Percentiles rank a stretch among this genome's conserved stretches.
These are phyloP conservation scores for Sporobolomyces roseus DNA, from an alignment of 768 basidiomycete species.

Conservation along the genomic window DNA sequence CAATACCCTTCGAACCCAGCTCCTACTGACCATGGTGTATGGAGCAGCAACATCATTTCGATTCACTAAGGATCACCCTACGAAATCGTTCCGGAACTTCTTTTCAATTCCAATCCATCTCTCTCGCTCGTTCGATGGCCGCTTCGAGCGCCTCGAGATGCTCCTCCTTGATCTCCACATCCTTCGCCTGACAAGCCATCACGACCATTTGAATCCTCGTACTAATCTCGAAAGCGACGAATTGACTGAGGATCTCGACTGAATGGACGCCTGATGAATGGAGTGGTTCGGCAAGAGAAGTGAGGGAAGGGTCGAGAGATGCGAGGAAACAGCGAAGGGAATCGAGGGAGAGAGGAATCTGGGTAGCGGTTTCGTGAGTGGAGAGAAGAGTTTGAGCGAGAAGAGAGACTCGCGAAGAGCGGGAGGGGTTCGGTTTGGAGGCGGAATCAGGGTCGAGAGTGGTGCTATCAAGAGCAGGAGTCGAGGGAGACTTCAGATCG, in stretches of 20 bases:
- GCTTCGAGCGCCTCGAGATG: neutral
- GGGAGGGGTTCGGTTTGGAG: too few relatives aligned
- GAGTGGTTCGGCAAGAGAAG: neutral
- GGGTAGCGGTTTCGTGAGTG: neutral
- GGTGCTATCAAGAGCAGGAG: too few relatives aligned
- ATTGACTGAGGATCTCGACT: neutral
- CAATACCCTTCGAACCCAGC: too few relatives aligned
- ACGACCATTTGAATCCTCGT: neutral
- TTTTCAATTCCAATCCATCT: too few relatives aligned
- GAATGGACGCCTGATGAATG: neutral
- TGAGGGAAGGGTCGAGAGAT: neutral
- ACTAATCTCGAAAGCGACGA: neutral
- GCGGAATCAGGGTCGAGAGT: too few relatives aligned
- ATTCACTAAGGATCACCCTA: too few relatives aligned
- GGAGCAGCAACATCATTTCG: too few relatives aligned
- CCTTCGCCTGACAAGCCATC: neutral
- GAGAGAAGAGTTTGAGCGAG: neutral
- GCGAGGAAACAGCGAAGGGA: neutral
- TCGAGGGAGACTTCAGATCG: too few relatives aligned
- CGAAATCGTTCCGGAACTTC: too few relatives aligned
- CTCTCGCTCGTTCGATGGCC: neutral
- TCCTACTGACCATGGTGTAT: too few relatives aligned
- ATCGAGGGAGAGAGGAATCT: neutral
- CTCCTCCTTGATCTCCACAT: neutral
- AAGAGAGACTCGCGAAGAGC: neutral